These are phyloP conservation scores for Solanum clarkiae DNA, from an alignment of 257 asterid genomes.

Conservation along the genomic window DNA sequence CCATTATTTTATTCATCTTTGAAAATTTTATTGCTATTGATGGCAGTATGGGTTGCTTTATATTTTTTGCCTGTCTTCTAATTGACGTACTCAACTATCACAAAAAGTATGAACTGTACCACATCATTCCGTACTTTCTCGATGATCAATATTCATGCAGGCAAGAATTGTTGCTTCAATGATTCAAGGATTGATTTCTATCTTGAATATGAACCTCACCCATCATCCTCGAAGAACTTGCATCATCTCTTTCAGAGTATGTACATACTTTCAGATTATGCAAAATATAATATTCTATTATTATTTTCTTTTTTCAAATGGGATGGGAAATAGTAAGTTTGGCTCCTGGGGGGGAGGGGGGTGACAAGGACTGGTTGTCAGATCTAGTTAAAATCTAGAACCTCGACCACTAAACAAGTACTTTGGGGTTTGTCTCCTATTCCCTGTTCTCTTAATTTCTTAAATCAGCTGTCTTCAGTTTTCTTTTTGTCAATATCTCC, in stretches of 20 bases:
- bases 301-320: background rate
- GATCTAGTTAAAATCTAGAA: background rate
- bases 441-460: background rate
- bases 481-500: background rate
- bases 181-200: slow-evolving; percentile 64
- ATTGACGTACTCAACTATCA: background rate
- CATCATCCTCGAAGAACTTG: slow-evolving; percentile 79
- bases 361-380: background rate
- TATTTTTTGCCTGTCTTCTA: background rate
- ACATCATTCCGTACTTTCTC: background rate
- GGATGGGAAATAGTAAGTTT: background rate
- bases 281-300: background rate
- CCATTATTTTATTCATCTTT: background rate
- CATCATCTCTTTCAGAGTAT: slow-evolving; percentile 90
- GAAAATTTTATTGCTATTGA: background rate
- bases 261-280: slow-evolving; percentile 7
- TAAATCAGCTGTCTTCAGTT: background rate
- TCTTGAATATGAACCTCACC: slow-evolving; percentile 89
- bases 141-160: slow-evolving; percentile 27
- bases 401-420: background rate
- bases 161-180: slow-evolving; percentile 90
- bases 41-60: slow-evolving; percentile 39
- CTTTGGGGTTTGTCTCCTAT: background rate
- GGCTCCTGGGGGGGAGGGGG: background rate
- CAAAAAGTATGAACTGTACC: background rate